Percentiles rank a stretch among this genome's conserved stretches.
These are phyloP conservation scores for Brassica rapa DNA, from an alignment of 345 rosid genomes.

Conservation along the genomic window DNA sequence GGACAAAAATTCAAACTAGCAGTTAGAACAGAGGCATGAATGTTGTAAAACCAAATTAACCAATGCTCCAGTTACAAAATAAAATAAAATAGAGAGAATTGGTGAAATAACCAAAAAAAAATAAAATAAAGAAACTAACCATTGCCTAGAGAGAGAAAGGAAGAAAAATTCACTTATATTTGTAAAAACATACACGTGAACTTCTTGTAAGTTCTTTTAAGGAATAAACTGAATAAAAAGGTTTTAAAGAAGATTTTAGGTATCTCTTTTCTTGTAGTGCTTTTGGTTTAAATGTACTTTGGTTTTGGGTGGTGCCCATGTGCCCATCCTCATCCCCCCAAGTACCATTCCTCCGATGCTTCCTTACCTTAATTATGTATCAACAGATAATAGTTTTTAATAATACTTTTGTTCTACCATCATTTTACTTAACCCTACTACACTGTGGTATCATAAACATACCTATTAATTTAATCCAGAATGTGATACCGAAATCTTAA, in stretches of 20 bases:
- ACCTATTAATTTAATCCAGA: background rate
- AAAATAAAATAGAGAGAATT: no score
- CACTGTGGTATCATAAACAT: slow-evolving; percentile 2
- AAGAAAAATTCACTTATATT: slow-evolving; percentile 17
- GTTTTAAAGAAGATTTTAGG: background rate
- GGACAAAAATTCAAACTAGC: slow-evolving; percentile 44
- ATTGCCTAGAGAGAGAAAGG: no score
- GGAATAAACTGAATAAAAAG: slow-evolving; percentile 25
- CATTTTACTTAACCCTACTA: slow-evolving; percentile 25
- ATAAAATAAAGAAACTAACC: no score
- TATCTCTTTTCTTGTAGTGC: slow-evolving; percentile 27
- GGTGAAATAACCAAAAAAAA: background rate
- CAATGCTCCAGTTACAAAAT: background rate
- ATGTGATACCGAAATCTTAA: slow-evolving; percentile 24
- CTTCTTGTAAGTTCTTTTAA: slow-evolving; percentile 49
- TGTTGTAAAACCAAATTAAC: slow-evolving; percentile 24
- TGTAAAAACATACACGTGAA: slow-evolving; percentile 56
- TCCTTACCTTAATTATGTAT: background rate
- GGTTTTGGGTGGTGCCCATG: slow-evolving; percentile 38
- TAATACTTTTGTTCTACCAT: slow-evolving; percentile 18
- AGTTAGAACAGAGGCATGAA: slow-evolving; percentile 41
- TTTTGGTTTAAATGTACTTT: slow-evolving; percentile 30
- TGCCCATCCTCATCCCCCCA: slow-evolving; percentile 16
- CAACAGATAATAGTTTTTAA: background rate
- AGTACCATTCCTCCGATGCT: background rate